Evolutionary conservation across 1,284 basidiomycete species (phyloP).

Genomic region (Ceratobasidium papillatum): DNA sequence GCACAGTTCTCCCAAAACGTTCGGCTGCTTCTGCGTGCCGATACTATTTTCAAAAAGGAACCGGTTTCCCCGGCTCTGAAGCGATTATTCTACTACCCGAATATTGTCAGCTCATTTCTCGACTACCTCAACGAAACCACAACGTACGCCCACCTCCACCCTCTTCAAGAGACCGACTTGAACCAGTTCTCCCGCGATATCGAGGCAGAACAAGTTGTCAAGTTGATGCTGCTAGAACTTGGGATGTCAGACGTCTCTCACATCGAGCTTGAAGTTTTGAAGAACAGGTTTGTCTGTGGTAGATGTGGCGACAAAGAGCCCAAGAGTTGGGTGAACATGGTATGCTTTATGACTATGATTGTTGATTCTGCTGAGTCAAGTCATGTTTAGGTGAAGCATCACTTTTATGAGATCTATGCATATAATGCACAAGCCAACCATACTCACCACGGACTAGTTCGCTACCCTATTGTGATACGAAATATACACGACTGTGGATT

Average conservation of each 20-base stretch:
- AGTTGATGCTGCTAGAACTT: neutral
- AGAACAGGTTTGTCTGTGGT: neutral
- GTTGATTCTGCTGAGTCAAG: too few relatives aligned
- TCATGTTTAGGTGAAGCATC: neutral
- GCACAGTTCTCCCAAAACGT: neutral
- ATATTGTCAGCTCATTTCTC: too few relatives aligned
- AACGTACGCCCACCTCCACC: too few relatives aligned
- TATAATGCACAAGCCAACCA: neutral
- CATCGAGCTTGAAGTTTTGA: neutral
- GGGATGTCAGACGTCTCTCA: neutral
- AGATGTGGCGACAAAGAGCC: neutral
- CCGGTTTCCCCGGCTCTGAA: neutral
- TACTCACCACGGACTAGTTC: neutral
- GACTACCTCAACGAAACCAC: too few relatives aligned
- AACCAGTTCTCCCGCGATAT: neutral
- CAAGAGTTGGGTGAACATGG: neutral
- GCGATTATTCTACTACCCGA: too few relatives aligned
- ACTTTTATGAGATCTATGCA: neutral
- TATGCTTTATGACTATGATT: neutral
- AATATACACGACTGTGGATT: neutral
- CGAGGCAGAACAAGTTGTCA: neutral
- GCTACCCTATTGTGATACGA: neutral
- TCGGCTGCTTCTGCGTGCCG: neutral
- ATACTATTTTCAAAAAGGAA: neutral
- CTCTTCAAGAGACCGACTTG: too few relatives aligned